Percentiles rank a stretch among this genome's conserved stretches.
These are phyloP conservation scores for Astrocystis sublimbata DNA, from an alignment of 495 filamentous ascomycete species.

Conservation along the genomic window DNA sequence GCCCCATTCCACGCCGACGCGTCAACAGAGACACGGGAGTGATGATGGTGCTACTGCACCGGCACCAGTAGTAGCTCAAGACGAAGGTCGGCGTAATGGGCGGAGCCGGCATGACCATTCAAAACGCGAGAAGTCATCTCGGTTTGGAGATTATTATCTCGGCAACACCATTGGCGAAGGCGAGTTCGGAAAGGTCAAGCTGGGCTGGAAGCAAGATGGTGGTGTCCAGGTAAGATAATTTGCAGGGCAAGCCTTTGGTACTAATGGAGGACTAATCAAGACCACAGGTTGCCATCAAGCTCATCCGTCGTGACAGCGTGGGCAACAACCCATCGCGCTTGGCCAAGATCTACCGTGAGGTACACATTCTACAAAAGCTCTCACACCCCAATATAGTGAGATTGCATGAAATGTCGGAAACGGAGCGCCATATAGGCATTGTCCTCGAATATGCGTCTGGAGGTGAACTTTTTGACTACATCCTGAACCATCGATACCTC, in stretches of 20 bases:
- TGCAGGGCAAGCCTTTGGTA: not conserved
- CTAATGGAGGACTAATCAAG: conserved; percentile 11
- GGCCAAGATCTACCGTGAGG: conserved; percentile 96
- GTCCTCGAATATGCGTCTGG: conserved; percentile 98
- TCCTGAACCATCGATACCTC: conserved; percentile 91
- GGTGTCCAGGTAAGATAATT: conserved; percentile 65
- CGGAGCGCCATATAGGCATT: conserved; percentile 93
- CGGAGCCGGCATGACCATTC: conserved; percentile 80
- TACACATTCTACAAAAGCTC: conserved; percentile 81
- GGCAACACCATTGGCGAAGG: conserved; percentile 98
- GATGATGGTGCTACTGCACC: conserved; percentile 55
- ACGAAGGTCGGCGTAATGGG: conserved; percentile 59
- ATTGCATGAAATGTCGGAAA: conserved; percentile 98
- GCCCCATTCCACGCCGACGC: conserved; percentile 25
- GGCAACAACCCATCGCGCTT: conserved; percentile 83
- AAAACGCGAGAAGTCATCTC: conserved; percentile 69
- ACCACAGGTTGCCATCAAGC: conserved; percentile 88
- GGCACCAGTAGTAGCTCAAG: conserved; percentile 58
- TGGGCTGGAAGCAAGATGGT: conserved; percentile 98
- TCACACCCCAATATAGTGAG: conserved; percentile 96
- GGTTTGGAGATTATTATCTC: conserved; percentile 91
- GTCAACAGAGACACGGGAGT: conserved; percentile 37
- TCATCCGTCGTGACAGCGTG: conserved; percentile 87
- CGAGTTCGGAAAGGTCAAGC: conserved; percentile 98
- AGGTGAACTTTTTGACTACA: conserved; percentile 97